A percentile compares a stretch with the other conserved stretches of the same genome.
phyloP scores from a whole-genome alignment of 768 basidiomycete genomes.

The Russula ochroleuca region DNA sequence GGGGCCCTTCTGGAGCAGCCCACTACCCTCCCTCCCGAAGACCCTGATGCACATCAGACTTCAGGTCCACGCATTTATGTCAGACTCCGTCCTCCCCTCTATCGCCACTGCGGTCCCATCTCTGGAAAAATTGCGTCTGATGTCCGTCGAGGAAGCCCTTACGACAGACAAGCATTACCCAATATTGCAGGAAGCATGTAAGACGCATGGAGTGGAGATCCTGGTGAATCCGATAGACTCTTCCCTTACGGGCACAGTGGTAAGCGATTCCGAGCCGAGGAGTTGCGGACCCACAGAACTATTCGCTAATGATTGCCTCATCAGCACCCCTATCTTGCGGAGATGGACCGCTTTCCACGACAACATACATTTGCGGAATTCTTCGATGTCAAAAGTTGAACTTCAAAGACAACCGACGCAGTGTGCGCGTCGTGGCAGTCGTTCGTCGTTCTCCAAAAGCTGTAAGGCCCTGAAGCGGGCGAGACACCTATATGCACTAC shows the following conservation, averaged over 20 bases:
- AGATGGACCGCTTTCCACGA: slow-evolving; percentile 23
- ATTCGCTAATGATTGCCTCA: not conserved
- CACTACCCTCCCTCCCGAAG: slow-evolving; percentile 15
- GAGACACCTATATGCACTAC: not conserved
- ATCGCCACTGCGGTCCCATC: slow-evolving; percentile 1
- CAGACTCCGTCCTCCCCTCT: slow-evolving; percentile 5
- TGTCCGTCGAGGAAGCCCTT: slow-evolving; percentile 15
- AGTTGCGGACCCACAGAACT: not conserved
- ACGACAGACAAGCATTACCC: slow-evolving; percentile 9
- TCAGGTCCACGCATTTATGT: slow-evolving; percentile 20
- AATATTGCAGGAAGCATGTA: slow-evolving; percentile 5
- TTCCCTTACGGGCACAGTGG: not conserved
- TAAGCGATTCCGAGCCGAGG: not conserved
- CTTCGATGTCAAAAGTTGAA: not conserved
- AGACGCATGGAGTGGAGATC: slow-evolving; percentile 4
- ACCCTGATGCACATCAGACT: slow-evolving; percentile 19
- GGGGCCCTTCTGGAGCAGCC: slow-evolving; percentile 19
- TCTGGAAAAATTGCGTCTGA: slow-evolving; percentile 6
- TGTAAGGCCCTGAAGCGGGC: not conserved
- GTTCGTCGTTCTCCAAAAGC: not conserved
- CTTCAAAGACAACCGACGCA: not conserved
- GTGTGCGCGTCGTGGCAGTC: not conserved
- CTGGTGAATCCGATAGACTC: slow-evolving; percentile 9
- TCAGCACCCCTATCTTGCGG: slow-evolving; percentile 13
- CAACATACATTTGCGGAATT: slow-evolving; percentile 14